phyloP scores from a whole-genome alignment of 768 basidiomycete species.

The Pholiota microspora region DNA sequence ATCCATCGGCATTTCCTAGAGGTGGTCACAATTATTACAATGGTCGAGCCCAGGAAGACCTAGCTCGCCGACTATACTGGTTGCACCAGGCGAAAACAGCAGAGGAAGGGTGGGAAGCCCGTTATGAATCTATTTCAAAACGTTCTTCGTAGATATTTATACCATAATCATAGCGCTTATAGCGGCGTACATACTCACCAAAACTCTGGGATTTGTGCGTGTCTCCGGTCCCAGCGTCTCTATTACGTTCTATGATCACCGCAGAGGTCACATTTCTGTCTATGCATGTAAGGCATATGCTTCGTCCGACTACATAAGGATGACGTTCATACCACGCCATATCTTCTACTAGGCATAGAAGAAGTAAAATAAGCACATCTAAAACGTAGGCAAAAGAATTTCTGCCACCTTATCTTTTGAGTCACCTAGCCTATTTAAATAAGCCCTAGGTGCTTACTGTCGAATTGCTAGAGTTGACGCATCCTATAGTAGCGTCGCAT shows the following conservation, averaged over 20 bases:
- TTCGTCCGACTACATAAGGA: too few species aligned
- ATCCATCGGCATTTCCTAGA: conserved; percentile 35
- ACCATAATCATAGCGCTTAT: neutral
- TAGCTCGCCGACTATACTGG: conserved; percentile 41
- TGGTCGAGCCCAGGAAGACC: conserved; percentile 49
- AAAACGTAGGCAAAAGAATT: neutral
- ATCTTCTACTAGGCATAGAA: neutral
- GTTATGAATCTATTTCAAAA: conserved; percentile 29
- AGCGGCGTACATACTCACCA: neutral
- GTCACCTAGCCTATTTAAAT: neutral
- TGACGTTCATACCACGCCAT: too few species aligned
- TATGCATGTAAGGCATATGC: neutral
- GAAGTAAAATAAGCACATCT: neutral
- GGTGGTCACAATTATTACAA: conserved; percentile 69
- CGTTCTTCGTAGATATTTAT: neutral
- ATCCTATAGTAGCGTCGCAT: neutral
- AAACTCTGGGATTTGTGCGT: neutral
- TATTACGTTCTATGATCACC: neutral
- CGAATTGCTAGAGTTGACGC: neutral
- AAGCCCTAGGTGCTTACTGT: neutral
- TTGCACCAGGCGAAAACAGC: conserved; percentile 33
- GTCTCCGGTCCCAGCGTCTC: neutral
- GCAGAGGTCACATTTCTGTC: neutral
- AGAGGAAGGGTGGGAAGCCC: conserved; percentile 42
- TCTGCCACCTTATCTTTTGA: neutral